phyloP scores from a whole-genome alignment of 2,329 filamentous ascomycete genomes.

The Beauveria medogensis region DNA sequence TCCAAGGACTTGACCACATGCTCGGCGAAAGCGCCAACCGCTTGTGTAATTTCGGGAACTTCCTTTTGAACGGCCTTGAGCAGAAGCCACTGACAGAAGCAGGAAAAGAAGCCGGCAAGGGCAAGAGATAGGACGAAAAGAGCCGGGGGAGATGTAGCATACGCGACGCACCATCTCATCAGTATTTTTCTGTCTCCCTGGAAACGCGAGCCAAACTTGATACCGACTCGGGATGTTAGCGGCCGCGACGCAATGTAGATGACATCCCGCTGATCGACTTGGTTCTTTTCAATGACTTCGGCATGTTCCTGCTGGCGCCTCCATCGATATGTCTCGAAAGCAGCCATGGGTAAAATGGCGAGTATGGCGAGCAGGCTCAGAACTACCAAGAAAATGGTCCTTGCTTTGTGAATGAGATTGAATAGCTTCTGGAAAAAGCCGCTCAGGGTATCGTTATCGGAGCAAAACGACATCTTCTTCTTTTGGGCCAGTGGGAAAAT shows the following conservation, averaged over 20 bases:
- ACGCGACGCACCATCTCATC: constrained; percentile 75
- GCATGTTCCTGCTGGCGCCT: constrained; percentile 63
- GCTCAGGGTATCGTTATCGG: constrained; percentile 71
- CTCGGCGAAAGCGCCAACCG: constrained; percentile 73
- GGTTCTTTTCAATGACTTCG: constrained; percentile 53
- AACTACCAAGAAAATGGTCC: constrained; percentile 68
- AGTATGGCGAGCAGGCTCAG: constrained; percentile 63
- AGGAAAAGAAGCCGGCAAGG: constrained; percentile 72
- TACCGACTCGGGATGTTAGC: constrained; percentile 62
- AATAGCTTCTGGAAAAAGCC: constrained; percentile 73
- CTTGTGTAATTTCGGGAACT: constrained; percentile 62
- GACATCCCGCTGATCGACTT: constrained; percentile 76
- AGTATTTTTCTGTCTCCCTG: constrained; percentile 61
- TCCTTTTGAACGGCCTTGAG: constrained; percentile 65
- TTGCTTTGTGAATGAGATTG: constrained; percentile 57
- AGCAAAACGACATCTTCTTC: constrained; percentile 78
- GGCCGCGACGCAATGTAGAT: constrained; percentile 82
- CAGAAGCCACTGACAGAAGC: constrained; percentile 75
- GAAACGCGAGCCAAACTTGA: constrained; percentile 61
- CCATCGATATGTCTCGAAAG: constrained; percentile 71
- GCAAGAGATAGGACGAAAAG: constrained; percentile 82
- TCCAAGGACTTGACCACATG: constrained; percentile 67
- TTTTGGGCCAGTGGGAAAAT: constrained; percentile 79
- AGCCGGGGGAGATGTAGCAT: constrained; percentile 75
- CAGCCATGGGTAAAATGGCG: constrained; percentile 72